Evolutionary conservation across 2,329 filamentous ascomycete genomes (phyloP).

Genomic region (Diplodia sapinea): DNA sequence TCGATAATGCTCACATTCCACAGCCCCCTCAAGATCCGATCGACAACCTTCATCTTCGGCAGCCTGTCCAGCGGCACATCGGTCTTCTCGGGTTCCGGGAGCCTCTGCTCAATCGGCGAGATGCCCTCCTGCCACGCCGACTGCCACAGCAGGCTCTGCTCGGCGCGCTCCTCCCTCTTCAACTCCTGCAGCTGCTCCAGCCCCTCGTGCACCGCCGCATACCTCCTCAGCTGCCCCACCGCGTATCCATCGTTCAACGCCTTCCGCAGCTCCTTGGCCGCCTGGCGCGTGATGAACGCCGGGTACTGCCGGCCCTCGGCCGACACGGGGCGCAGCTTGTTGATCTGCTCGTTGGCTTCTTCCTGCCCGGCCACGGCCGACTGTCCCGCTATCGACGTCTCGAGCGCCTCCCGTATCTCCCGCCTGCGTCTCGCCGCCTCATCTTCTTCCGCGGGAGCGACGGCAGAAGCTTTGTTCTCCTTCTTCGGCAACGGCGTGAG

Average conservation of each 20-base stretch:
- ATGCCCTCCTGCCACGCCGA: slow-evolving; percentile 20
- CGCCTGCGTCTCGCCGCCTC: slow-evolving; percentile 27
- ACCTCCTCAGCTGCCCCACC: slow-evolving; percentile 40
- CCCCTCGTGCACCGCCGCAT: slow-evolving; percentile 35
- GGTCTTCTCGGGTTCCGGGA: not conserved
- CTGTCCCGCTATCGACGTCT: slow-evolving; percentile 39
- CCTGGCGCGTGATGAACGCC: slow-evolving; percentile 35
- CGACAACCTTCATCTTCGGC: slow-evolving; percentile 42
- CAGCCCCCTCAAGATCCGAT: slow-evolving; percentile 43
- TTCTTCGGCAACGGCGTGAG: slow-evolving; percentile 31
- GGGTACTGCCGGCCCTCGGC: slow-evolving; percentile 36
- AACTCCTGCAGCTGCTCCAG: slow-evolving; percentile 2
- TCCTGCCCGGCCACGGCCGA: slow-evolving; percentile 36
- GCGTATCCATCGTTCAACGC: slow-evolving; percentile 41
- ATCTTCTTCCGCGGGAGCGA: not conserved
- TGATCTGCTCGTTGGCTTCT: slow-evolving; percentile 42
- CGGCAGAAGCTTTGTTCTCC: slow-evolving; percentile 1
- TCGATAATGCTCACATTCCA: slow-evolving; percentile 45
- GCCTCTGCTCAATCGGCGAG: slow-evolving; percentile 2
- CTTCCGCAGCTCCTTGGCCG: slow-evolving; percentile 39
- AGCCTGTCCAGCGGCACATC: not conserved
- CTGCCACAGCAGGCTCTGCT: not conserved
- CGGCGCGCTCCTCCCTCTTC: not conserved
- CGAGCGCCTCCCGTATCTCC: slow-evolving; percentile 30
- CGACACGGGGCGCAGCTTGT: slow-evolving; percentile 41